Evolutionary conservation across 2,329 filamentous ascomycete genomes (phyloP).

Genomic region (Pseudogymnoascus verrucosus): DNA sequence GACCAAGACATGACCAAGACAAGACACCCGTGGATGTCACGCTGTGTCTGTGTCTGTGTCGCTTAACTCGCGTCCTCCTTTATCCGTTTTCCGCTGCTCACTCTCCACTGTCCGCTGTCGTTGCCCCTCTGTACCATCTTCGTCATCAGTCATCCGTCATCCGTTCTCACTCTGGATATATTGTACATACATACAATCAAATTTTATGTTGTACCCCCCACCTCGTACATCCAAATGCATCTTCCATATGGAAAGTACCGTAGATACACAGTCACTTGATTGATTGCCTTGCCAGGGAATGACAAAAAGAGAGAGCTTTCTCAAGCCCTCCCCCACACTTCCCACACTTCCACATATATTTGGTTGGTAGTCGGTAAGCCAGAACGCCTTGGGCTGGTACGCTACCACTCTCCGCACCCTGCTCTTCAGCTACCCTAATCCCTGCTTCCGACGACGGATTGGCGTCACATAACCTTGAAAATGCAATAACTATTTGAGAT

Average conservation of each 20-base stretch:
- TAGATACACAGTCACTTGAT: not conserved
- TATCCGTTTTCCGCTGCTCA: not conserved
- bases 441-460: not conserved
- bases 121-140: not conserved
- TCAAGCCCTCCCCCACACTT: constrained; percentile 2
- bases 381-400: constrained; percentile 8
- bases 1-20: not conserved
- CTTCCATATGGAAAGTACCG: not conserved
- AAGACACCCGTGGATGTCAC: not conserved
- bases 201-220: not conserved
- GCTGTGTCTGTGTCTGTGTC: not conserved
- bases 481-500: not conserved
- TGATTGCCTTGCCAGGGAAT: not conserved
- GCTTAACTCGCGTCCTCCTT: not conserved
- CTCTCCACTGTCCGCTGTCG: not conserved
- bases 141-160: not conserved
- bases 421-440: constrained; percentile 9
- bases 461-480: not conserved
- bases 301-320: not conserved
- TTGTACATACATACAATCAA: not conserved
- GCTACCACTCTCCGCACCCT: constrained; percentile 6
- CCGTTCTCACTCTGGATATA: not conserved
- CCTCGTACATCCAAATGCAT: not conserved
- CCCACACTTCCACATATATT: not conserved
- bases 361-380: not conserved